A percentile compares a stretch with the other conserved stretches of the same genome.
phyloP scores from a whole-genome alignment of 805 yeast species.

The Wickerhamomyces subpelliculosus region DNA sequence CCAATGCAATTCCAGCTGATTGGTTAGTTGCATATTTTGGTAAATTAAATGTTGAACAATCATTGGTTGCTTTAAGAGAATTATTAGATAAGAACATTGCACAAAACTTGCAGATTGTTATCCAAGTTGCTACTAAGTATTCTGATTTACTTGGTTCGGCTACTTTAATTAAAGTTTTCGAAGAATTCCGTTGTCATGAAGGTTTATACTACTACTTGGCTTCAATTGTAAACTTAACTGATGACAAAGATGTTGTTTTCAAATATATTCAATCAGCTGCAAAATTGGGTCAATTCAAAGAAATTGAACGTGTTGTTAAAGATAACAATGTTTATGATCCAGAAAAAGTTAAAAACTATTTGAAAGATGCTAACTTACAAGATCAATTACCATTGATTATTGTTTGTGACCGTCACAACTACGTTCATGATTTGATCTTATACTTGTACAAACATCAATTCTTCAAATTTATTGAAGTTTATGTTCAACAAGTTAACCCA shows the following conservation, averaged over 20 bases:
- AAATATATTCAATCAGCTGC: constrained; percentile 96
- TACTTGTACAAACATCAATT: constrained; percentile 93
- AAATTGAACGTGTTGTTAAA: constrained; percentile 91
- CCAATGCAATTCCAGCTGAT: constrained; percentile 78
- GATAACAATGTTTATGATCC: constrained; percentile 94
- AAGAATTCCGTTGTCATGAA: constrained; percentile 85
- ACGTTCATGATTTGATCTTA: constrained; percentile 87
- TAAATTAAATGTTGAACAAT: constrained; percentile 88
- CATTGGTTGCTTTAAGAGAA: constrained; percentile 79
- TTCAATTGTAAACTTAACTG: constrained; percentile 87
- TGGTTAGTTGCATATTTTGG: constrained; percentile 94
- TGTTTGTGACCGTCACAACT: constrained; percentile 89
- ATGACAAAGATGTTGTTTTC: constrained; percentile 91
- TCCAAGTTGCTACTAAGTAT: constrained; percentile 94
- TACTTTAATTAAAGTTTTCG: constrained; percentile 82
- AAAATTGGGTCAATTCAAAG: constrained; percentile 80
- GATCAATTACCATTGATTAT: constrained; percentile 95
- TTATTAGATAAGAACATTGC: constrained; percentile 73
- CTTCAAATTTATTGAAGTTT: constrained; percentile 94
- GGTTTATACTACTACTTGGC: constrained; percentile 93
- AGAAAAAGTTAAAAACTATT: constrained; percentile 93
- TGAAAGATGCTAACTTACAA: constrained; percentile 88
- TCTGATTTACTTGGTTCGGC: constrained; percentile 88
- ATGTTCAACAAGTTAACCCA: constrained; percentile 96
- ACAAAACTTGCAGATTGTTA: constrained; percentile 85